A percentile compares a stretch with the other conserved stretches of the same genome.
These are phyloP conservation scores for Ceratocystis colombiana DNA, from an alignment of 2,329 filamentous ascomycete species.

Conservation along the genomic window DNA sequence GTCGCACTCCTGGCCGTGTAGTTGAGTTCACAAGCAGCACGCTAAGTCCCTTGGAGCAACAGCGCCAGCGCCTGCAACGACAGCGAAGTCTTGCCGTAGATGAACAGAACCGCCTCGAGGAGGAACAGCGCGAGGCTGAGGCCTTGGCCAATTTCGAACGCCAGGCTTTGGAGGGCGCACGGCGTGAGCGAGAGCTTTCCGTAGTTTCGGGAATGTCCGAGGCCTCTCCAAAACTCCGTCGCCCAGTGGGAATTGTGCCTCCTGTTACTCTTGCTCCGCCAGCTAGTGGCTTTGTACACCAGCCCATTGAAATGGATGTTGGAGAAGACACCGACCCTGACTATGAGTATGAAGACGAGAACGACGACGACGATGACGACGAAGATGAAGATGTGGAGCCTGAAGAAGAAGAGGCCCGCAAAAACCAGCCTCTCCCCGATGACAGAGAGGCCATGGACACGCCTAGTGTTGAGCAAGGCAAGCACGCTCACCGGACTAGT, in stretches of 20 bases:
- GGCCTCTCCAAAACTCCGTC: slow-evolving; percentile 4
- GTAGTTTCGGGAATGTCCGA: not conserved
- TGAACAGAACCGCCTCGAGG: slow-evolving; percentile 1
- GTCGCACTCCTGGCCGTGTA: slow-evolving; percentile 47
- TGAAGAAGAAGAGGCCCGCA: slow-evolving; percentile 14
- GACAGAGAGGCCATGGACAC: slow-evolving; percentile 5
- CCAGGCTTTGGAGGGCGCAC: slow-evolving; percentile 26
- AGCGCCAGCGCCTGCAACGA: slow-evolving; percentile 25
- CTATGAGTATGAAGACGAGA: slow-evolving; percentile 16
- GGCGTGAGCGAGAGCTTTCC: slow-evolving; percentile 20
- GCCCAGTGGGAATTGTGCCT: slow-evolving; percentile 19
- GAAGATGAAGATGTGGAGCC: slow-evolving; percentile 12
- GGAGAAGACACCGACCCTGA: slow-evolving; percentile 21
- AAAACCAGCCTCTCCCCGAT: not conserved
- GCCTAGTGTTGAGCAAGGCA: not conserved
- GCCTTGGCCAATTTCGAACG: slow-evolving; percentile 19
- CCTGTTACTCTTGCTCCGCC: slow-evolving; percentile 21
- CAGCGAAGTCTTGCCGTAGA: slow-evolving; percentile 14
- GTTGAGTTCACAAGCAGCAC: slow-evolving; percentile 48
- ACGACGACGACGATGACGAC: slow-evolving; percentile 1
- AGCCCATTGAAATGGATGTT: slow-evolving; percentile 21
- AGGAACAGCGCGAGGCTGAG: slow-evolving; percentile 15
- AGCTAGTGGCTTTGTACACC: slow-evolving; percentile 22
- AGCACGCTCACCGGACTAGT: not conserved
- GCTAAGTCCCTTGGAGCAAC: slow-evolving; percentile 39